phyloP scores from a whole-genome alignment of 495 filamentous ascomycete species.

The Penicillium riverlandense region DNA sequence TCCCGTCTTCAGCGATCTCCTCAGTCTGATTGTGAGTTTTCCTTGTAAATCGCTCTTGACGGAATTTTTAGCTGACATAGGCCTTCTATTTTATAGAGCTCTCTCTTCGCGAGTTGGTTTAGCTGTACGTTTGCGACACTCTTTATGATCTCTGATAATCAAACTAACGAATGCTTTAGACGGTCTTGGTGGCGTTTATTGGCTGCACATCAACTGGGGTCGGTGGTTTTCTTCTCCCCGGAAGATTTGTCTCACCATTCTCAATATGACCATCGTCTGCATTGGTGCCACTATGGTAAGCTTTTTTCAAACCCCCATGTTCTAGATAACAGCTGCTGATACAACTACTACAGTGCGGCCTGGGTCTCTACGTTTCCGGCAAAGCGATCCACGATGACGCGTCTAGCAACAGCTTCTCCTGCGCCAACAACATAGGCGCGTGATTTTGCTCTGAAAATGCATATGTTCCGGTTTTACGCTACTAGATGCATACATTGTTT shows the following conservation, averaged over 20 bases:
- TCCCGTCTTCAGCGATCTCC: slow-evolving; percentile 61
- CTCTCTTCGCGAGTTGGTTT: slow-evolving; percentile 30
- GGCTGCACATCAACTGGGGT: slow-evolving; percentile 36
- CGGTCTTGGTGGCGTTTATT: slow-evolving; percentile 37
- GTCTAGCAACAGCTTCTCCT: slow-evolving; percentile 25
- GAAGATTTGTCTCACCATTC: slow-evolving; percentile 28
- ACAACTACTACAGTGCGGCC: slow-evolving; percentile 15
- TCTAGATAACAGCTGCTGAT: neutral
- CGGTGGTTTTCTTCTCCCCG: slow-evolving; percentile 23
- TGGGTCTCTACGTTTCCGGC: slow-evolving; percentile 33
- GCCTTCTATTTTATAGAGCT: slow-evolving; percentile 10
- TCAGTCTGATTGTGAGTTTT: slow-evolving; percentile 37
- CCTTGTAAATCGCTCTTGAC: neutral
- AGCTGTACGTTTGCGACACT: slow-evolving; percentile 13
- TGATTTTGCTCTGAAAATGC: too few relatives aligned
- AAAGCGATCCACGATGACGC: slow-evolving; percentile 25
- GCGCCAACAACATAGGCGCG: slow-evolving; percentile 13
- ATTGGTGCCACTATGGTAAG: slow-evolving; percentile 17
- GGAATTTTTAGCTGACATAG: neutral
- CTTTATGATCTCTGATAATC: too few relatives aligned
- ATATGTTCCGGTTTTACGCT: too few relatives aligned
- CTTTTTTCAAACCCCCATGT: neutral
- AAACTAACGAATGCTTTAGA: slow-evolving; percentile 4
- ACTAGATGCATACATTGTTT: too few relatives aligned
- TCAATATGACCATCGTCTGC: slow-evolving; percentile 25